Percentiles rank a stretch among this genome's conserved stretches.
phyloP scores from a whole-genome alignment of 2,329 filamentous ascomycete genomes.

The Parascedosporium putredinis region DNA sequence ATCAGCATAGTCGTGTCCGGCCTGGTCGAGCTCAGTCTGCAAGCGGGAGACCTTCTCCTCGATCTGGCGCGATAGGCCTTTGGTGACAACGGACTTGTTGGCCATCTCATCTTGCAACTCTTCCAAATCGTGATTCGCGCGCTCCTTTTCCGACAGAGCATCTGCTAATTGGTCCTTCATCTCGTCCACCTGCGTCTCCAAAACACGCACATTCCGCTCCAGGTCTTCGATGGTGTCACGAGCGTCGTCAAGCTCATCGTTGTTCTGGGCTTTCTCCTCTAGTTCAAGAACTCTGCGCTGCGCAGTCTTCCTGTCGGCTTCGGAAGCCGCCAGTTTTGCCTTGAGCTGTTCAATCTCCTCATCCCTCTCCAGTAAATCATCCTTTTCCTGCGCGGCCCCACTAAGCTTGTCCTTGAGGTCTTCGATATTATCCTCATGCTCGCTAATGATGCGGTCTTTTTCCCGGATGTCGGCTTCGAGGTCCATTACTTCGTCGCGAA shows the following conservation, averaged over 20 bases:
- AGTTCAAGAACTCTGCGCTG: conserved; percentile 41
- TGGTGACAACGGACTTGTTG: conserved; percentile 68
- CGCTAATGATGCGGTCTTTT: conserved; percentile 62
- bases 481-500: conserved; percentile 66
- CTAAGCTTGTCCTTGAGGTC: conserved; percentile 46
- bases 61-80: conserved; percentile 62
- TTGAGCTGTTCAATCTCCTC: conserved; percentile 43
- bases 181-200: conserved; percentile 45
- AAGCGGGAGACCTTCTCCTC: conserved; percentile 60
- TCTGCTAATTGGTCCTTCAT: conserved; percentile 43
- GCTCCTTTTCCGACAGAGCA: conserved; percentile 42
- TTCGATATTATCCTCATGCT: conserved; percentile 66
- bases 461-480: conserved; percentile 66
- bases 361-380: conserved; percentile 44
- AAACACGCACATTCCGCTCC: conserved; percentile 40
- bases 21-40: conserved; percentile 53
- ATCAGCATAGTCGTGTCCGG: conserved; percentile 35
- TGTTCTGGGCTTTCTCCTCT: conserved; percentile 37
- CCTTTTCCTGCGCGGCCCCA: conserved; percentile 32
- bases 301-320: conserved; percentile 48
- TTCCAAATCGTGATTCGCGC: conserved; percentile 48
- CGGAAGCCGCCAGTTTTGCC: conserved; percentile 31
- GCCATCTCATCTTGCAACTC: conserved; percentile 68
- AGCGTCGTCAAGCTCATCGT: conserved; percentile 43
- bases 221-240: conserved; percentile 49